phyloP scores from a whole-genome alignment of 345 rosid species.

The Isatis tinctoria region DNA sequence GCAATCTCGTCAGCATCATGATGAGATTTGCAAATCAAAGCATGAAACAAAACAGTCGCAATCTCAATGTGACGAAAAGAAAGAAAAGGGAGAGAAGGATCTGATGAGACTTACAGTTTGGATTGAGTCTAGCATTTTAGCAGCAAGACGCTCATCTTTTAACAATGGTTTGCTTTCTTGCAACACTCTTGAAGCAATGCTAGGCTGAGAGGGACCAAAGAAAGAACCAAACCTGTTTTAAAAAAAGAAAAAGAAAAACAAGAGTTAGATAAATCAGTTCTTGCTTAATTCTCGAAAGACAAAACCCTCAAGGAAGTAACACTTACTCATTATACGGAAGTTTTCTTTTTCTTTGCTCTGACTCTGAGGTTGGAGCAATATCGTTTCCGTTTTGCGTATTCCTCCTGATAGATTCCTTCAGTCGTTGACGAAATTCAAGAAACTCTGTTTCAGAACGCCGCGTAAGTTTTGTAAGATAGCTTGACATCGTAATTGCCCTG shows the following conservation, averaged over 20 bases:
- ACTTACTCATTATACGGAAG: conserved; percentile 53
- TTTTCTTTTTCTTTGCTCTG: conserved; percentile 32
- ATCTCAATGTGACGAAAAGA: no score
- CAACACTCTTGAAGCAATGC: conserved; percentile 73
- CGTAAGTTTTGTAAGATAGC: neutral
- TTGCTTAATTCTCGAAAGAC: neutral
- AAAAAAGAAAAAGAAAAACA: no score
- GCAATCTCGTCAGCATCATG: neutral
- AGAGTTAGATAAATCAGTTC: no score
- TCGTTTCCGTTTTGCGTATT: conserved; percentile 39
- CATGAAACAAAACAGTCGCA: neutral
- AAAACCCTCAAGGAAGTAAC: neutral
- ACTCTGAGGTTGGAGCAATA: conserved; percentile 14
- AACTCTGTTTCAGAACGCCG: conserved; percentile 15
- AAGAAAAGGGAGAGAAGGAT: neutral
- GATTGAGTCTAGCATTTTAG: conserved; percentile 31
- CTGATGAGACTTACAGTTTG: conserved; percentile 38
- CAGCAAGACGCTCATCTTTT: conserved; percentile 48
- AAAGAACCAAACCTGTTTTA: conserved; percentile 49
- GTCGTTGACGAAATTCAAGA: conserved; percentile 54
- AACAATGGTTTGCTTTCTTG: conserved; percentile 76
- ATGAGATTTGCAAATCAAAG: neutral
- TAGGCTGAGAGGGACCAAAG: conserved; percentile 83
- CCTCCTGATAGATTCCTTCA: conserved; percentile 58
- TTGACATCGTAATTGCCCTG: neutral